Evolutionary conservation across 768 basidiomycete species (phyloP).

Genomic region (Pholiota microspora): DNA sequence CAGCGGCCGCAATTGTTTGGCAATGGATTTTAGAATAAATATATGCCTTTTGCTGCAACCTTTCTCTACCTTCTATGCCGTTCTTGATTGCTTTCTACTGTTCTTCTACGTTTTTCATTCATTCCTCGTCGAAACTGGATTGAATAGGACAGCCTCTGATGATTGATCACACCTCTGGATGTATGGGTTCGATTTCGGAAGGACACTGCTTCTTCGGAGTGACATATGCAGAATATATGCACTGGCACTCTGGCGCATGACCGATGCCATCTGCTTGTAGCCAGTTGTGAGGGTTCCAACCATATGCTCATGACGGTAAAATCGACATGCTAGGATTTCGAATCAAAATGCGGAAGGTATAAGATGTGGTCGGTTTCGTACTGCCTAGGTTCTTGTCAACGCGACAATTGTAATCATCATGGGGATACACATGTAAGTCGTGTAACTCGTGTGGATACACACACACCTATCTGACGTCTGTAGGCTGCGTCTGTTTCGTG

Average conservation of each 20-base stretch:
- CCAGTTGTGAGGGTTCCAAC: not conserved
- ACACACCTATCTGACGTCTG: not conserved
- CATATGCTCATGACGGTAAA: not conserved
- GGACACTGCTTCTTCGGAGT: not conserved
- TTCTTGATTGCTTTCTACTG: no score
- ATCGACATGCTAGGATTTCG: not conserved
- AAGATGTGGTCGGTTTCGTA: not conserved
- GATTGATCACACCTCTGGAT: not conserved
- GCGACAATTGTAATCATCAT: not conserved
- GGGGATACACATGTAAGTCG: not conserved
- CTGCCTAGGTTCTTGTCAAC: not conserved
- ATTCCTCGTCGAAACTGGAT: no score
- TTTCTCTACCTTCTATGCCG: no score
- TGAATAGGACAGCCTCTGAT: no score
- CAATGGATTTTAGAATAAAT: no score
- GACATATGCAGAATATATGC: not conserved
- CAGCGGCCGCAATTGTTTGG: no score
- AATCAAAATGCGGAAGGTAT: not conserved
- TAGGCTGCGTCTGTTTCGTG: not conserved
- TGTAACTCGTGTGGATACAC: no score
- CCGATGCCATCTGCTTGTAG: not conserved
- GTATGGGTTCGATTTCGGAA: no score
- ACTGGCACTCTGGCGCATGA: not conserved
- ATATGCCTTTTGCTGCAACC: no score
- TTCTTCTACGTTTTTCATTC: no score